Evolutionary conservation across 2,329 filamentous ascomycete genomes (phyloP), one percentile per base, ranked within the genome.

Genomic region (Cryphonectria carpinicola): DNA sequence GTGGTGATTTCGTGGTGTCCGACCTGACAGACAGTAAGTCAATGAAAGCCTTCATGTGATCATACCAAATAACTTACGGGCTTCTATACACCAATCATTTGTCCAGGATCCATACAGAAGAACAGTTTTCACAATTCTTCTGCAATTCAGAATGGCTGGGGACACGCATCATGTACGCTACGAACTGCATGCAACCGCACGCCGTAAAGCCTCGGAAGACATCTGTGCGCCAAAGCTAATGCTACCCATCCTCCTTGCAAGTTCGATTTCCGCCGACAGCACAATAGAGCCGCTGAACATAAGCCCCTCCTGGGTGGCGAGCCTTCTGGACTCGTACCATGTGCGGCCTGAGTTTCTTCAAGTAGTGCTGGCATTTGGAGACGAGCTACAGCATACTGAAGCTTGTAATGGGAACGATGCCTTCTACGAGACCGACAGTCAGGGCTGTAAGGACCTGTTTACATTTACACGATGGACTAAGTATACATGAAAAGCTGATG

Each of bases 401-500:
- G 71, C 72, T 43, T 69, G 72, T 10, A 71, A 69, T n/a, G 68
- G 71, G 32, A 71, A 71, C 32, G 61, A 66, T n/a, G 37, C 63
- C 5, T 68, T 70, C 37, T 60, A 43, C 22, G 25, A 41, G 14
- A 41, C 28, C 17, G 22, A 28, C 22, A 22, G 32, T 2, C n/a
- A 67, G 22, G 56, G 41, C 25, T 70, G 69, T 70, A n/a, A 65
- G 69, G 3, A 13, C 17, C 17, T 32, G 13, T 17, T 22, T 28
- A 8, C 11, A n/a, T 17, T 22, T 28, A 8, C 11, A n/a, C 14
- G 25, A 46, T 35, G 4, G 22, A 19, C 54, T 56, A 41, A 19
- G 25, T 10, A 61, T 4, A 25, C n/a, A 17, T 49, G 69, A 41
- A 41, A 25, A 63, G n/a, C 46, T 43, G 17, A 58, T 32, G 17